Evolutionary conservation across 805 yeast genomes (phyloP).

Genomic region (Komagataella pseudopastoris): DNA sequence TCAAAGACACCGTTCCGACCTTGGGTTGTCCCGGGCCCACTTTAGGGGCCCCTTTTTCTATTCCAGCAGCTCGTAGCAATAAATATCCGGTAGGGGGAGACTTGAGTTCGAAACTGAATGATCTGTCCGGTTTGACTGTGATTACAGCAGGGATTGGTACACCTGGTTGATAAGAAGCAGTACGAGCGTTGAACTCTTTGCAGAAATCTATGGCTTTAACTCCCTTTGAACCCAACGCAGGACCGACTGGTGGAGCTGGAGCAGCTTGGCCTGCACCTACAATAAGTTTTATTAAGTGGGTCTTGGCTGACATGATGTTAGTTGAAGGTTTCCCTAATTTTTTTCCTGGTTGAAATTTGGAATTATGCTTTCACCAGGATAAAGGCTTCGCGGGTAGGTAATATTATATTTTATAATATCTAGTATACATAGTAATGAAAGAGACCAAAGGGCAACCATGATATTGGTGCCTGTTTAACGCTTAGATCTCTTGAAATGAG

Average conservation of each 20-base stretch:
- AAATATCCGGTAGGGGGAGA: conserved; percentile 89
- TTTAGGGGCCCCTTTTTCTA: conserved; percentile 65
- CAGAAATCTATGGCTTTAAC: conserved; percentile 97
- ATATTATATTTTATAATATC: not conserved
- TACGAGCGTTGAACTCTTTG: conserved; percentile 95
- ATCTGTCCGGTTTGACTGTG: conserved; percentile 83
- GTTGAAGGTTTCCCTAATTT: not conserved
- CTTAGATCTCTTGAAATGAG: not conserved
- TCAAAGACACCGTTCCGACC: conserved; percentile 40
- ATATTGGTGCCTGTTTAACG: not conserved
- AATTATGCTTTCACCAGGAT: not conserved
- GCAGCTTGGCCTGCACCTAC: conserved; percentile 98
- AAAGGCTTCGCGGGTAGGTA: not conserved
- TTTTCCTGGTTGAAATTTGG: not conserved
- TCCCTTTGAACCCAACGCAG: conserved; percentile 97
- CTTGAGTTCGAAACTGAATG: conserved; percentile 75
- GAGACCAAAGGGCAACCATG: not conserved
- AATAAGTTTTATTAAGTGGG: conserved; percentile 68
- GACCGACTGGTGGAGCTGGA: conserved; percentile 98
- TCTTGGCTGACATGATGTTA: conserved; percentile 17
- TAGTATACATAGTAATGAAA: not conserved
- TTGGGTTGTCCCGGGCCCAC: conserved; percentile 35
- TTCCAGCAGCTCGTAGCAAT: conserved; percentile 67
- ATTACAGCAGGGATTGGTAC: conserved; percentile 81
- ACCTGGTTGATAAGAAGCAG: conserved; percentile 77